phyloP scores from a whole-genome alignment of 2,329 filamentous ascomycete species.

The Didymella pomorum region DNA sequence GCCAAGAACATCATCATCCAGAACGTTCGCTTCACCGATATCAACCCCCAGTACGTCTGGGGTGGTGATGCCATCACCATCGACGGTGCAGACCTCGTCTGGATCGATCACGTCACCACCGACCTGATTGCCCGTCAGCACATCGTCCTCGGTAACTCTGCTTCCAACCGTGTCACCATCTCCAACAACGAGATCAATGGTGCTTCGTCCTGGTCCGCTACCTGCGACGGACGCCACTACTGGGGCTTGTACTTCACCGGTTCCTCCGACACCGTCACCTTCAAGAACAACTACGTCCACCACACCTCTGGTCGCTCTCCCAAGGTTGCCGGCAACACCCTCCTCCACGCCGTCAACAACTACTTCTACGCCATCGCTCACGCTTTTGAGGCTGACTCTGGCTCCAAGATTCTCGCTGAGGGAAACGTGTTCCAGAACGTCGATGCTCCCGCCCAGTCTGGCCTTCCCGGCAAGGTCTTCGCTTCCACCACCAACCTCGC shows the following conservation, averaged over 20 bases:
- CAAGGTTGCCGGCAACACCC: slow-evolving; percentile 64
- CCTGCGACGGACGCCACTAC: slow-evolving; percentile 66
- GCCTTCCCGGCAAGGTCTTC: slow-evolving; percentile 54
- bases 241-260: slow-evolving; percentile 67
- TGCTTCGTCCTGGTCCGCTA: slow-evolving; percentile 61
- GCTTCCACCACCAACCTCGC: slow-evolving; percentile 50
- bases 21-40: slow-evolving; percentile 55
- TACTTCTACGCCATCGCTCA: slow-evolving; percentile 66
- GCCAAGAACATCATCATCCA: slow-evolving; percentile 64
- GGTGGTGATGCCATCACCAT: slow-evolving; percentile 48
- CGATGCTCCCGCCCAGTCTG: slow-evolving; percentile 49
- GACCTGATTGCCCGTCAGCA: slow-evolving; percentile 68
- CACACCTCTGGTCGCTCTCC: slow-evolving; percentile 65
- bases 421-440: slow-evolving; percentile 68
- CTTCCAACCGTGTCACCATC: slow-evolving; percentile 65
- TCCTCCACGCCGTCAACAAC: slow-evolving; percentile 70
- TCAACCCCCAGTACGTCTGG: slow-evolving; percentile 49
- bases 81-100: slow-evolving; percentile 37
- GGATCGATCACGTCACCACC: slow-evolving; percentile 53
- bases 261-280: slow-evolving; percentile 63
- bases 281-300: slow-evolving; percentile 69
- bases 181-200: slow-evolving; percentile 69
- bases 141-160: slow-evolving; percentile 64
- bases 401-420: slow-evolving; percentile 60
- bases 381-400: slow-evolving; percentile 61